Evolutionary conservation across 495 filamentous ascomycete species (phyloP), one percentile per base, ranked within the genome.

Genomic region (Neurospora sp.): DNA sequence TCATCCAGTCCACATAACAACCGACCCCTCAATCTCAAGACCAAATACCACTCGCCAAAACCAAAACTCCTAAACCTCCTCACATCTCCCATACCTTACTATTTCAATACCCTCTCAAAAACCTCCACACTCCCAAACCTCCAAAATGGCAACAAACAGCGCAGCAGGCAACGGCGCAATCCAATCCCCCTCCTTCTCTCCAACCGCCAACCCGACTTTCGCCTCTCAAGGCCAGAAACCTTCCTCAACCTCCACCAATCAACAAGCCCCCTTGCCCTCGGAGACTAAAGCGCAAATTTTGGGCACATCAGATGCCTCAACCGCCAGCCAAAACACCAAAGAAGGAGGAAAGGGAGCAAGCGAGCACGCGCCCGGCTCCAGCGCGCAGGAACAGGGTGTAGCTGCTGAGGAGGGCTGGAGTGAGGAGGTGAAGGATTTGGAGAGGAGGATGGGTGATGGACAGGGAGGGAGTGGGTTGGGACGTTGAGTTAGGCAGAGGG

Each of bases 81-180:
- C 66, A 38, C 14, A 27, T 48, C 69, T 18, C 10, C 23, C 31
- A 35, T 35, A 35, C 23, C 31, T 2, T 35, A 35, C 31, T 35
- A 35, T 35, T 35, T 35, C 1, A 35, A 35, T 35, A 35, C 31
- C 31, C 1, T 35, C 31, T 35, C 31, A 35, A 35, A 35, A 35
- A 35, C 31, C 31, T 35, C 35, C 35, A 35, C 4, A 40, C 23
- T 2, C 11, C 10, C 16, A 71, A 10, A 23, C 48, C 69, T 18
- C 54, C 16, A 48, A 66, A 40, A 82, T 82, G 80, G 80, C 80
- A 39, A 76, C 77, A 16, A 81, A 82, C 77, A 78, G 78, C 31
- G 70, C 69, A 54, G 76, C 78, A 48, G 79, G 79, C 54, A 66
- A 66, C 23, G 54, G 54, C 6, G 54, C 54, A 66, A 66, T 66